Evolutionary conservation across 805 yeast species (phyloP).

Genomic region (Suhomyces prunicola): DNA sequence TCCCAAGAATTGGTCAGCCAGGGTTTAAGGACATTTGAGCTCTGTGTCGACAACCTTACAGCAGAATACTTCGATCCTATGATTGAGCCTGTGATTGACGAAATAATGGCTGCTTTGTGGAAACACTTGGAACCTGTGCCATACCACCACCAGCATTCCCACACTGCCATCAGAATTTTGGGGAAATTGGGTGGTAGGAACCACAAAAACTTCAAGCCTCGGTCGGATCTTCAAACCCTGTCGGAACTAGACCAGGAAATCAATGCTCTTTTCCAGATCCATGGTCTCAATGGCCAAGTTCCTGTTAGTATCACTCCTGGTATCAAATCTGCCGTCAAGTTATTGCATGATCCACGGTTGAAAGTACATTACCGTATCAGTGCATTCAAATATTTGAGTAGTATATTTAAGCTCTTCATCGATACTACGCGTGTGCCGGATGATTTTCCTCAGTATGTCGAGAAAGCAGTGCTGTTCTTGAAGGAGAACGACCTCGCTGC

Average conservation of each 20-base stretch:
- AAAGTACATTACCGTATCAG: conserved; percentile 67
- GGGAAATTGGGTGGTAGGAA: conserved; percentile 98
- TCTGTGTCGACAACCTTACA: conserved; percentile 93
- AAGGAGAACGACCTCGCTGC: conserved; percentile 30
- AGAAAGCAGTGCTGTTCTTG: conserved; percentile 47
- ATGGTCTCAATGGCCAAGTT: conserved; percentile 57
- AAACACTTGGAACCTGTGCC: conserved; percentile 88
- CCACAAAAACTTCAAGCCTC: conserved; percentile 77
- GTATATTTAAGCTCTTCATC: conserved; percentile 66
- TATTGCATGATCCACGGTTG: conserved; percentile 65
- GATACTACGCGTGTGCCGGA: conserved; percentile 51
- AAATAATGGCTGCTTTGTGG: conserved; percentile 92
- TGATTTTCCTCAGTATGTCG: conserved; percentile 41
- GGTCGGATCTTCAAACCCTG: conserved; percentile 57
- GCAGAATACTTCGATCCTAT: conserved; percentile 97
- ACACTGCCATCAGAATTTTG: conserved; percentile 85
- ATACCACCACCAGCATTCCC: conserved; percentile 91
- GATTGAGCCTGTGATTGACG: conserved; percentile 92
- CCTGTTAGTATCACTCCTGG: conserved; percentile 84
- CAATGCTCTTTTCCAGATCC: conserved; percentile 63
- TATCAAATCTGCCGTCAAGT: conserved; percentile 68
- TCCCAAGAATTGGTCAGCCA: conserved; percentile 89
- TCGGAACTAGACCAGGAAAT: conserved; percentile 64
- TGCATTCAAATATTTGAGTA: conserved; percentile 70
- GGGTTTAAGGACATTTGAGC: conserved; percentile 89